Base-by-base conservation (phyloP, 129 eudicot genomes). In the Lactuca saligna region DNA sequence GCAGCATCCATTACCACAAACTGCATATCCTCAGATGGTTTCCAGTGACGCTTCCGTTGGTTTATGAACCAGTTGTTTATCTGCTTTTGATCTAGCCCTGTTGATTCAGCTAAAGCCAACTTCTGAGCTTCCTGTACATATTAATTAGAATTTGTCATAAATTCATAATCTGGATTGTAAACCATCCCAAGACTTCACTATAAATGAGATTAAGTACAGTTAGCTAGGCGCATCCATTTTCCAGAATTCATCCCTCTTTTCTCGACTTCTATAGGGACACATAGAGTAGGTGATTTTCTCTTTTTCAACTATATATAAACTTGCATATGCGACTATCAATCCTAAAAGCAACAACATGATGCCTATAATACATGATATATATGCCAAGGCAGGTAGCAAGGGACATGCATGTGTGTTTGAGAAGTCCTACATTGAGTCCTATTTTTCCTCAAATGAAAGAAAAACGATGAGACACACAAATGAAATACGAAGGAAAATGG, bases 11-110 rank as follows among this genome's bases (percentile, higher is more conserved):
- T 92, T 17, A 92, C 91, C 71, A 92, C 89, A 62, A 86, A 92
- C 63, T 88, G 98, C 95, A 92, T 84, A 71, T 92, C 98, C 71
- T 88, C 96, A 0, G 96, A 85, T 2, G 96, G 96, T 75, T 88
- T 88, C 96, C 96, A 88, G 62, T 88, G 96, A 20, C 96, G 70
- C 64, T 88, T 88, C 75, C 96, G 79, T 72, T 88, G 96, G 83
- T 88, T 91, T 58, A 91, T 91, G 78, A 91, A 91, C 97, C 97
- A 91, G 77, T 91, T 91, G 88, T 91, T 91, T 71, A 87, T 88
- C 69, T 88, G 91, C 66, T 85, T 88, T 65, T 88, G 96, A 39
- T 88, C 91, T 17, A 88, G 74, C 6, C 96, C 96, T 5, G 96
- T 89, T 0, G 96, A 79, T 39, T 89, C 93, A 0, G 93, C 96